Evolutionary conservation across 202 grass and related monocot genomes (phyloP), one percentile per base, ranked within the genome.

Genomic region (Musa balbisiana): DNA sequence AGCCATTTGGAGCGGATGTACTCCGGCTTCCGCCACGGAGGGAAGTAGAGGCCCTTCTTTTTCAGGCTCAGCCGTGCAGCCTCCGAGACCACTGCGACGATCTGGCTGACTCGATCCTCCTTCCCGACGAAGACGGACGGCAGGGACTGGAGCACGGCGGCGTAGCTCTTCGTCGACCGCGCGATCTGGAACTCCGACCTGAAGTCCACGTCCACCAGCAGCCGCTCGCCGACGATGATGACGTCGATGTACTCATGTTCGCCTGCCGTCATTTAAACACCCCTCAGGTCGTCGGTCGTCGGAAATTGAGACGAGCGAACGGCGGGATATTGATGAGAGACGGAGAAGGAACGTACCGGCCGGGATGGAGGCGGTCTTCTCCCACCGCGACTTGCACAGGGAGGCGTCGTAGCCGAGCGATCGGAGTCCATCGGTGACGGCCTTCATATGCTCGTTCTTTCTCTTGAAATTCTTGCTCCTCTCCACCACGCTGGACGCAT

Each of bases 1-100:
- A 97, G 87, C 93, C 93, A 97, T 79, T 91, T 97, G 78, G 90
- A 84, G 33, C 86, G 84, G 87, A 97, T 97, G 84, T 97, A 97
- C 76, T 92, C 90, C 0, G 79, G 82, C 78, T 93, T 93, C 54
- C 94, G 83, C 94, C 94, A 97, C 2, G 95, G 95, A 8, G 95
- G 82, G 0, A 98, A 78, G 76, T 91, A 87, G 10, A 98, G 82
- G 19, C 89, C 91, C 76, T 88, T 90, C 83, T 98, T 92, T 81
- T 78, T 93, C 1, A 98, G 85, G 79, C 91, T 94, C 71, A 79
- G 83, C 73, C 80, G 83, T 2, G 88, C 83, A 0, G 88, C 89
- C 77, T 94, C 91, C 0, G 87, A 90, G 56, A 85, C 85, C 4
- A 85, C 79, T 24, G 87, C 83, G 10, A 98, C 88, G 17, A 98